Conservation (phyloP, 2,329 filamentous ascomycete genomes). For the Chaetothyriales sp. region DNA sequence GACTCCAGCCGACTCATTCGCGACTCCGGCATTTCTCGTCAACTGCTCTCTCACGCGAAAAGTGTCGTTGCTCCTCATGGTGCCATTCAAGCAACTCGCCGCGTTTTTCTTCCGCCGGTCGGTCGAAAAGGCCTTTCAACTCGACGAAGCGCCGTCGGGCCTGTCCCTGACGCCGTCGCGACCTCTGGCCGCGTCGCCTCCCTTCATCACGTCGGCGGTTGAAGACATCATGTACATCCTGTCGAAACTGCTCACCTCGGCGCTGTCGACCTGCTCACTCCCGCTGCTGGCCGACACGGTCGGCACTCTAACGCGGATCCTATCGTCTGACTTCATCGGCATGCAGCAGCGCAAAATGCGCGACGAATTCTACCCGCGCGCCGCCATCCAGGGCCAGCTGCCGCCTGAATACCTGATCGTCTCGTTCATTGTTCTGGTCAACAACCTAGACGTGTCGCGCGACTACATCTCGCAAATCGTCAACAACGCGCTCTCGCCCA, state of each 20-base stretch:
- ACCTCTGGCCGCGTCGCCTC: slow-evolving; percentile 61
- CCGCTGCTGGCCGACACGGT: slow-evolving; percentile 65
- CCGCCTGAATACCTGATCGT: slow-evolving; percentile 83
- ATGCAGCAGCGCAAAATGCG: slow-evolving; percentile 98
- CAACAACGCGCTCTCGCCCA: slow-evolving; percentile 44
- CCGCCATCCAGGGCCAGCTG: slow-evolving; percentile 61
- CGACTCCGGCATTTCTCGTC: slow-evolving; percentile 57
- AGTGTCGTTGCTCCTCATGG: slow-evolving; percentile 56
- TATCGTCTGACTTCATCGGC: slow-evolving; percentile 80
- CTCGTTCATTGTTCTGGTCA: slow-evolving; percentile 81
- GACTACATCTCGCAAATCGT: slow-evolving; percentile 87
- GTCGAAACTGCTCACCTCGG: slow-evolving; percentile 76
- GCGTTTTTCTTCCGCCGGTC: slow-evolving; percentile 94
- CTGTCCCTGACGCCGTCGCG: slow-evolving; percentile 63
- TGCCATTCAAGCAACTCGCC: slow-evolving; percentile 81
- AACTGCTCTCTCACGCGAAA: slow-evolving; percentile 74
- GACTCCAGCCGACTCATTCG: slow-evolving; percentile 34
- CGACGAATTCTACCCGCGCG: slow-evolving; percentile 81
- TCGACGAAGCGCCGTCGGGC: slow-evolving; percentile 75
- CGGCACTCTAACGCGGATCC: slow-evolving; percentile 63
- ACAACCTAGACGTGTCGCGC: slow-evolving; percentile 83
- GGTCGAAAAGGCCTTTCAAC: slow-evolving; percentile 92
- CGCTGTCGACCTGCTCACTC: slow-evolving; percentile 71
- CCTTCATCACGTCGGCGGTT: slow-evolving; percentile 86
- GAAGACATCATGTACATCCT: slow-evolving; percentile 99